These are phyloP conservation scores for Rhizopogon rudus DNA, from an alignment of 768 basidiomycete genomes.

Conservation along the genomic window DNA sequence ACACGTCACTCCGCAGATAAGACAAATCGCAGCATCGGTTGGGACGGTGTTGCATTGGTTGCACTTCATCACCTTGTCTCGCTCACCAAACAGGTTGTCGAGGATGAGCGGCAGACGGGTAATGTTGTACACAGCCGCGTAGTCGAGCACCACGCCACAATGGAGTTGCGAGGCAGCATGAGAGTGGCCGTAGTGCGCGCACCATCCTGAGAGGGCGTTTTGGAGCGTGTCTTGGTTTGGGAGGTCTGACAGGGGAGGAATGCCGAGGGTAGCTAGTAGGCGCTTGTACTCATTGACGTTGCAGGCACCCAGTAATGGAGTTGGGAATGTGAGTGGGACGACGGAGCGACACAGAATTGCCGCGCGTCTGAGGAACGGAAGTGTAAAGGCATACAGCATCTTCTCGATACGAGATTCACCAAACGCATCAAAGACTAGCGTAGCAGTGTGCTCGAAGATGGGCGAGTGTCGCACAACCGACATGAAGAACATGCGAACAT, in stretches of 20 bases:
- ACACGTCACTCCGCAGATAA: conserved; percentile 82
- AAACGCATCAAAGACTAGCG: conserved; percentile 71
- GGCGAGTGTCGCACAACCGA: conserved; percentile 87
- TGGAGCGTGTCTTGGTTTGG: conserved; percentile 85
- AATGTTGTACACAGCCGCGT: conserved; percentile 78
- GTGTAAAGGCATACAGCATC: conserved; percentile 79
- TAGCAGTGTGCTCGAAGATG: conserved; percentile 81
- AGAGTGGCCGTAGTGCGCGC: conserved; percentile 80
- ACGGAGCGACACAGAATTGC: conserved; percentile 81
- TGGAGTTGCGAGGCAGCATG: conserved; percentile 76
- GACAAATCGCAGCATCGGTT: conserved; percentile 82
- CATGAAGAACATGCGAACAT: conserved; percentile 86
- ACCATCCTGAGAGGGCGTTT: conserved; percentile 87
- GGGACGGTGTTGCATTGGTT: conserved; percentile 74
- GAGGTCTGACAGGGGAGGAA: conserved; percentile 75
- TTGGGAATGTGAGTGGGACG: conserved; percentile 58
- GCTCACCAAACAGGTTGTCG: conserved; percentile 77
- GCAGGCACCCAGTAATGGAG: conserved; percentile 33
- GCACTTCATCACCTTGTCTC: conserved; percentile 72
- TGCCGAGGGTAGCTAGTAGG: conserved; percentile 66
- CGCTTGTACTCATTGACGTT: conserved; percentile 73
- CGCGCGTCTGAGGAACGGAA: conserved; percentile 88
- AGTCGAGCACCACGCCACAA: conserved; percentile 77
- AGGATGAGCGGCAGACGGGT: conserved; percentile 76
- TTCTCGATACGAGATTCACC: conserved; percentile 84